A percentile compares a stretch with the other conserved stretches of the same genome.
phyloP scores from a whole-genome alignment of 345 rosid genomes.

The Physaria fendleri region DNA sequence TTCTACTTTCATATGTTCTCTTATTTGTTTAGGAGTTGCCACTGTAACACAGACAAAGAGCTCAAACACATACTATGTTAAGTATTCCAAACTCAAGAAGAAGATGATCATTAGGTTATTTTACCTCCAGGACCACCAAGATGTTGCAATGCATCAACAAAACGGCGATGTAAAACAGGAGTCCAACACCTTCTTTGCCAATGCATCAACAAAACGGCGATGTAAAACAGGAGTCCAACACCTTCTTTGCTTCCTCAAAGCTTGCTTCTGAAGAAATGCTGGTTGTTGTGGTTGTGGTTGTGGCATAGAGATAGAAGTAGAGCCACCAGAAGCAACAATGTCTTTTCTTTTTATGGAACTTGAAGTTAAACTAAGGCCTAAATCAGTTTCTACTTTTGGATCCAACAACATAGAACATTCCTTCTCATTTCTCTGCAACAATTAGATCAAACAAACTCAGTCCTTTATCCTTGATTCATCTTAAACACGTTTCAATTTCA shows the following conservation, averaged over 20 bases:
- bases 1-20: constrained; percentile 92
- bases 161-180: constrained; percentile 81
- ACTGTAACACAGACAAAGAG: constrained; percentile 35
- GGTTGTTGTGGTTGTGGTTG: constrained; percentile 23
- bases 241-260: constrained; percentile 77
- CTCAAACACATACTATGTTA: not conserved
- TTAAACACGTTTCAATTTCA: not conserved
- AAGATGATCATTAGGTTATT: not conserved
- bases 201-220: constrained; percentile 70
- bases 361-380: constrained; percentile 24
- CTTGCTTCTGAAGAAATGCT: constrained; percentile 44
- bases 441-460: not conserved
- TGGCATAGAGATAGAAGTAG: constrained; percentile 32
- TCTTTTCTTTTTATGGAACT: constrained; percentile 39
- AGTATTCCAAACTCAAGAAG: constrained; percentile 7
- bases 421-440: constrained; percentile 43
- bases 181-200: constrained; percentile 96
- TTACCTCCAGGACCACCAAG: constrained; percentile 92
- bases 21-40: constrained; percentile 95
- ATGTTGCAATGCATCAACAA: constrained; percentile 72
- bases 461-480: constrained; percentile 5
- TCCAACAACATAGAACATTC: constrained; percentile 37
- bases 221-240: constrained; percentile 97
- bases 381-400: constrained; percentile 47
- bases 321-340: constrained; percentile 24